Evolutionary conservation across 768 basidiomycete species (phyloP).

Genomic region (Mycena metata): DNA sequence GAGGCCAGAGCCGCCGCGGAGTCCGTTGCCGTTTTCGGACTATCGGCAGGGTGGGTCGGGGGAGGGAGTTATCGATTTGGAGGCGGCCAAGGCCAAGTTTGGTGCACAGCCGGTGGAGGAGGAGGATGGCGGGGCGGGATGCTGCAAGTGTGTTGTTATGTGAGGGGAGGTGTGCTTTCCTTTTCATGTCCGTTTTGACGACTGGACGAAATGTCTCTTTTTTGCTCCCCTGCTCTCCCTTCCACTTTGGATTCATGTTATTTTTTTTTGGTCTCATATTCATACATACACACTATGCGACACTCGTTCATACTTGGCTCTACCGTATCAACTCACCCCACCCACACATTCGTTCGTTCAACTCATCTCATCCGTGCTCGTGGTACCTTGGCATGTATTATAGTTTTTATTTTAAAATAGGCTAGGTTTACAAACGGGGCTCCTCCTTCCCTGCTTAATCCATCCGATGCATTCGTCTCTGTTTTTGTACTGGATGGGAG

Average conservation of each 20-base stretch:
- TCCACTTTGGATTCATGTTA: too few relatives aligned
- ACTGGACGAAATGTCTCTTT: neutral
- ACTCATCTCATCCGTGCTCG: too few relatives aligned
- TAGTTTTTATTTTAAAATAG: slow-evolving; percentile 3
- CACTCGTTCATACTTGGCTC: too few relatives aligned
- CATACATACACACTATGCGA: too few relatives aligned
- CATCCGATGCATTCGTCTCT: too few relatives aligned
- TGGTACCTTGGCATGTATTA: neutral
- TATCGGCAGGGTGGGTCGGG: slow-evolving; percentile 49
- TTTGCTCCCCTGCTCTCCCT: neutral
- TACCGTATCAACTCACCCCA: too few relatives aligned
- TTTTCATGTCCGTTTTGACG: neutral
- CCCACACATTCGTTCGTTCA: too few relatives aligned
- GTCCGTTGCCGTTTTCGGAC: slow-evolving; percentile 75
- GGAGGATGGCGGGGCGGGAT: slow-evolving; percentile 68
- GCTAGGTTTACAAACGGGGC: too few relatives aligned
- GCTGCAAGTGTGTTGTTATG: slow-evolving; percentile 90
- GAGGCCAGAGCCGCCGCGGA: slow-evolving; percentile 56
- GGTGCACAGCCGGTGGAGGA: slow-evolving; percentile 55
- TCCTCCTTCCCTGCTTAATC: too few relatives aligned
- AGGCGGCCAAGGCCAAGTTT: slow-evolving; percentile 46
- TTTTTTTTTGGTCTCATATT: too few relatives aligned
- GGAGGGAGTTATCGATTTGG: slow-evolving; percentile 37
- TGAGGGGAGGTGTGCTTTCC: slow-evolving; percentile 53
- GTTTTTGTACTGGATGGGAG: too few relatives aligned